Conservation (phyloP, 2,329 filamentous ascomycete species). For the Colletotrichum sp. region DNA sequence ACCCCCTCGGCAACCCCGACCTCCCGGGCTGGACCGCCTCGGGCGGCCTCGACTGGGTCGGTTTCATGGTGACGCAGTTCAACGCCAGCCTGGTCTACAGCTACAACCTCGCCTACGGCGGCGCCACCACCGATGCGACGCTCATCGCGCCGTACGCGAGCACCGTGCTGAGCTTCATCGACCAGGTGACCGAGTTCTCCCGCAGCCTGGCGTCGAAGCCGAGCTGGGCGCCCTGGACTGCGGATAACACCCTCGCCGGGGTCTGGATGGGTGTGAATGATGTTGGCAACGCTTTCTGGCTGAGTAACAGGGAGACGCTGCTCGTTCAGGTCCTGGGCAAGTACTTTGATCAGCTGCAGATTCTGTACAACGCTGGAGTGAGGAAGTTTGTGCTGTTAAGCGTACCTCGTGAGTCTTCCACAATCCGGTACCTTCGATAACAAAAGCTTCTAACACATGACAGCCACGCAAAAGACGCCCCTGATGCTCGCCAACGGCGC, state of each 20-base stretch:
- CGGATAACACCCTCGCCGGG: slow-evolving; percentile 49
- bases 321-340: slow-evolving; percentile 43
- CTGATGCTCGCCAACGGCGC: slow-evolving; percentile 30
- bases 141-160: slow-evolving; percentile 53
- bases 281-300: slow-evolving; percentile 53
- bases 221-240: slow-evolving; percentile 44
- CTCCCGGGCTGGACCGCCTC: slow-evolving; percentile 54
- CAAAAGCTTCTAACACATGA: too few species aligned
- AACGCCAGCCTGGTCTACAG: slow-evolving; percentile 46
- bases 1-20: slow-evolving; percentile 66
- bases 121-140: slow-evolving; percentile 52
- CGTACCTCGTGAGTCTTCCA: too few species aligned
- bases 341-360: slow-evolving; percentile 47
- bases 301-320: slow-evolving; percentile 27
- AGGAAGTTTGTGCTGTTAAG: slow-evolving; percentile 53
- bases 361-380: slow-evolving; percentile 49
- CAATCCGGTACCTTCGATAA: too few species aligned
- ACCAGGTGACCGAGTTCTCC: slow-evolving; percentile 53
- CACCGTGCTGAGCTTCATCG: slow-evolving; percentile 53
- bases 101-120: slow-evolving; percentile 58
- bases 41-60: slow-evolving; percentile 55
- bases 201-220: slow-evolving; percentile 34
- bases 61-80: slow-evolving; percentile 45
- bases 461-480: slow-evolving; percentile 47
- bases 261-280: slow-evolving; percentile 64